Evolutionary conservation across 1,139 yeast species (phyloP), one percentile per base, ranked within the genome.

Genomic region (Geotrichum carabidarum): DNA sequence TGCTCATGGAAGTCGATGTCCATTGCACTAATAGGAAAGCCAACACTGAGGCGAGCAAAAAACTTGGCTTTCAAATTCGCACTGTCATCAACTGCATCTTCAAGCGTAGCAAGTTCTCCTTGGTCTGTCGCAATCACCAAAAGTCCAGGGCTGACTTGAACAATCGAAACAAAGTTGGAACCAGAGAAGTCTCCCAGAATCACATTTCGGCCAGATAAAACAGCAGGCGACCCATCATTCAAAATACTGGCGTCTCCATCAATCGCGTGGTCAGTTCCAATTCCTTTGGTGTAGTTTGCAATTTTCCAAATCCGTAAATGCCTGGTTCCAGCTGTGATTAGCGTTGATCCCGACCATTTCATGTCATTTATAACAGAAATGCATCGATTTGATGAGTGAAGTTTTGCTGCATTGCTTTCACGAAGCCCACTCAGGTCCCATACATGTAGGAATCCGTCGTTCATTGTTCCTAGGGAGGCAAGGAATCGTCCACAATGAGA

Each of bases 401-500:
- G 62, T 41, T 56, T 69, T 43, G 61, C 65, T 14, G 57, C 30
- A 57, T 57, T 48, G 58, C 38, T 36, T 17, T 63, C 69, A 38
- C 59, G 59, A 34, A 59, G 65, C 6, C 60, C 61, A 17, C 52
- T 51, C 12, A 79, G 57, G 47, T 68, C 71, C 91, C 91, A 84
- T 3, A 84, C 68, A 60, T 81, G 79, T 14, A 84, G 63, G 57
- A 76, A 82, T 1, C 90, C 89, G 63, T 84, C 91, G 60, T 81
- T 82, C 0, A 81, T 71, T 12, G 78, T 71, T 0, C 91, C 91
- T 54, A 84, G 68, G 2, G 87, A 80, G 38, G 84, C 78, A 43
- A 84, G 69, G 57, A 63, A 73, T 41, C 68, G 71, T 56, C 84
- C 82, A 59, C 82, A 79, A 0, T 82, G 80, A 0, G 86, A 79